phyloP scores from a whole-genome alignment of 1,139 yeast genomes.

The Saccharomyces hybrid region DNA sequence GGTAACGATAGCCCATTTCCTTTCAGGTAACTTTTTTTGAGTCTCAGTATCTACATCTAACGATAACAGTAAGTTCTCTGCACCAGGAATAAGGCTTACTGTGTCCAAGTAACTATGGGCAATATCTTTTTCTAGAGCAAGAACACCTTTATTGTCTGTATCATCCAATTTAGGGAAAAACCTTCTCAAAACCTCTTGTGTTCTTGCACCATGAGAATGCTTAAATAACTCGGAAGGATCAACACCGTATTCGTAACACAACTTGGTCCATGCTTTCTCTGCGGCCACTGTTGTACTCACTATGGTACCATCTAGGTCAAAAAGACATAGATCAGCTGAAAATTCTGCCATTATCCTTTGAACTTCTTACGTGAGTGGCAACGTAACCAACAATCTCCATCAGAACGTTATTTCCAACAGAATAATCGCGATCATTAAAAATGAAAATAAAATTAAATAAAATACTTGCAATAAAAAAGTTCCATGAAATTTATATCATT shows the following conservation, averaged over 20 bases:
- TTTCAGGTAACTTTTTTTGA: conserved; percentile 34
- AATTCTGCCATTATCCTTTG: not conserved
- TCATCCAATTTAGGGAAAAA: conserved; percentile 62
- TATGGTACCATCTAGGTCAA: conserved; percentile 73
- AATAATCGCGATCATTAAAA: too few species aligned
- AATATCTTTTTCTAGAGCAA: conserved; percentile 53
- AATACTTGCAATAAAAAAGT: too few species aligned
- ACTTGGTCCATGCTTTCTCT: conserved; percentile 61
- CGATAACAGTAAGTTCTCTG: conserved; percentile 49
- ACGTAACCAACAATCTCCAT: not conserved
- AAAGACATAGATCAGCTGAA: conserved; percentile 35
- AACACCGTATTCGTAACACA: conserved; percentile 54
- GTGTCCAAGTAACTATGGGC: conserved; percentile 55
- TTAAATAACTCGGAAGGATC: conserved; percentile 59
- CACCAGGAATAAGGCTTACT: conserved; percentile 63
- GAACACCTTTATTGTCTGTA: conserved; percentile 44
- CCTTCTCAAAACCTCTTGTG: conserved; percentile 55
- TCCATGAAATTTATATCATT: not conserved
- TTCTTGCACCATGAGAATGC: conserved; percentile 67
- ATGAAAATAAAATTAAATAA: too few species aligned
- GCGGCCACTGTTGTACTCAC: conserved; percentile 68
- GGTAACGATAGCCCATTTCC: conserved; percentile 69
- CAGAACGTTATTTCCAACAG: not conserved
- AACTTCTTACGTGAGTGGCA: not conserved
- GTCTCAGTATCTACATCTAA: conserved; percentile 32